Evolutionary conservation across 2,329 filamentous ascomycete species (phyloP).

Genomic region (Colletotrichum lini): DNA sequence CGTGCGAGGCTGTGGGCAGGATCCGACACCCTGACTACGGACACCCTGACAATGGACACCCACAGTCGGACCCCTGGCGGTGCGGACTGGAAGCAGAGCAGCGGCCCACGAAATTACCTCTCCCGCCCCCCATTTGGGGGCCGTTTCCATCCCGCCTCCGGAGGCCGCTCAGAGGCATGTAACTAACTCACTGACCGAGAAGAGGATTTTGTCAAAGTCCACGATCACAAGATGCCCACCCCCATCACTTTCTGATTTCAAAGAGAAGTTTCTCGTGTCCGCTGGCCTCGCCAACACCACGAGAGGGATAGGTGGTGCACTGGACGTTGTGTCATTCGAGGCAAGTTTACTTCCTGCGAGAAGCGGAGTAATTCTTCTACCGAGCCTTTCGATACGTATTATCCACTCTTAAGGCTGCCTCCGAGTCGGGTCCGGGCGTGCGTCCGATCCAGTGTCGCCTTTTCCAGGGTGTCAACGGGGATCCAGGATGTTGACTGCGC

Average conservation of each 20-base stretch:
- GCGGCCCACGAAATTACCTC: not conserved
- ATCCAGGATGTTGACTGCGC: too few relatives aligned
- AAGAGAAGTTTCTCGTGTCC: not conserved
- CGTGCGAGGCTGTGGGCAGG: conserved; percentile 16
- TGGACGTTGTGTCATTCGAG: conserved; percentile 7
- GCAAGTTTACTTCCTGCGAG: conserved; percentile 18
- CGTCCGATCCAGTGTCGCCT: not conserved
- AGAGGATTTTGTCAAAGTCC: not conserved
- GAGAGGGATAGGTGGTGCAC: not conserved
- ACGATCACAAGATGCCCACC: not conserved
- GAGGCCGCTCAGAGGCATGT: conserved; percentile 26
- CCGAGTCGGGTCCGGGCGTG: conserved; percentile 6
- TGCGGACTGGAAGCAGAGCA: conserved; percentile 2
- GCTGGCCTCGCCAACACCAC: conserved; percentile 1
- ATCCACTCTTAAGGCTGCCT: conserved; percentile 28
- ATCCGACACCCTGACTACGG: conserved; percentile 2
- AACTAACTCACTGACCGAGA: too few relatives aligned
- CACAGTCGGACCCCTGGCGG: not conserved
- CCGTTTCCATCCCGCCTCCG: conserved; percentile 6
- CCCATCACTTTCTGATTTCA: not conserved
- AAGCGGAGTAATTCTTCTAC: not conserved
- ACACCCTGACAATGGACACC: not conserved
- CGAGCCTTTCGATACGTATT: not conserved
- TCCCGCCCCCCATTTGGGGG: conserved; percentile 31
- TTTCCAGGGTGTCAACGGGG: not conserved